Percentiles rank a stretch among this genome's conserved stretches.
Evolutionary conservation across 768 basidiomycete species (phyloP).

Genomic region (Termitomyces sp.): DNA sequence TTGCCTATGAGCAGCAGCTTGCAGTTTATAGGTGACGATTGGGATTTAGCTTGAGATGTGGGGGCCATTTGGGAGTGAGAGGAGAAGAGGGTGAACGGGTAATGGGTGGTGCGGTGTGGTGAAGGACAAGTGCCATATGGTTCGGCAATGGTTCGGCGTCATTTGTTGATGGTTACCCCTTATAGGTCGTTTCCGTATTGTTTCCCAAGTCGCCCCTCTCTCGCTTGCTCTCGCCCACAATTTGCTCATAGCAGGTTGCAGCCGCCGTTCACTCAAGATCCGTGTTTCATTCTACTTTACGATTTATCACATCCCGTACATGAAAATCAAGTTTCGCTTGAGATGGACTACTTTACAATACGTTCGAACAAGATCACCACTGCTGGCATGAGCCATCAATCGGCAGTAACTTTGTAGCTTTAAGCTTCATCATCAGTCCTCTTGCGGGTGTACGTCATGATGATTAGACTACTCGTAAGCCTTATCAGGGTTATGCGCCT

Average conservation of each 20-base stretch:
- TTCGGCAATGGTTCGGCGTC: constrained; percentile 1
- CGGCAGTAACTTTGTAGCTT: background rate
- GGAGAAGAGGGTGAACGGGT: background rate
- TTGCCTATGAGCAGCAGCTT: constrained; percentile 86
- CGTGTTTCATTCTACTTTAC: background rate
- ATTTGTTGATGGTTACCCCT: constrained; percentile 6
- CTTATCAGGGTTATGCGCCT: background rate
- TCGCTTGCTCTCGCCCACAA: too few species aligned
- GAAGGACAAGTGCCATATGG: constrained; percentile 1
- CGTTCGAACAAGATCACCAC: background rate
- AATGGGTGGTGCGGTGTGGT: background rate
- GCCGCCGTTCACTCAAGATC: too few species aligned
- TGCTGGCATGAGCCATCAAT: too few species aligned
- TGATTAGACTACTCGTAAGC: background rate
- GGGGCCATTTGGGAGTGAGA: constrained; percentile 25
- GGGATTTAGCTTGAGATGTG: constrained; percentile 22
- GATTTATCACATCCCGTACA: too few species aligned
- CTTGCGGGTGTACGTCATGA: background rate
- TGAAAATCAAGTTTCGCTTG: background rate
- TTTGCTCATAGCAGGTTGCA: too few species aligned
- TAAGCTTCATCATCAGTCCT: too few species aligned
- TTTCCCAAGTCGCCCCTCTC: too few species aligned
- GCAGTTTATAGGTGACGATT: constrained; percentile 59
- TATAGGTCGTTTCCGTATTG: constrained; percentile 2
- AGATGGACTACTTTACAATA: background rate